phyloP scores from a whole-genome alignment of 2,329 filamentous ascomycete genomes.

The Beauveria varroae region DNA sequence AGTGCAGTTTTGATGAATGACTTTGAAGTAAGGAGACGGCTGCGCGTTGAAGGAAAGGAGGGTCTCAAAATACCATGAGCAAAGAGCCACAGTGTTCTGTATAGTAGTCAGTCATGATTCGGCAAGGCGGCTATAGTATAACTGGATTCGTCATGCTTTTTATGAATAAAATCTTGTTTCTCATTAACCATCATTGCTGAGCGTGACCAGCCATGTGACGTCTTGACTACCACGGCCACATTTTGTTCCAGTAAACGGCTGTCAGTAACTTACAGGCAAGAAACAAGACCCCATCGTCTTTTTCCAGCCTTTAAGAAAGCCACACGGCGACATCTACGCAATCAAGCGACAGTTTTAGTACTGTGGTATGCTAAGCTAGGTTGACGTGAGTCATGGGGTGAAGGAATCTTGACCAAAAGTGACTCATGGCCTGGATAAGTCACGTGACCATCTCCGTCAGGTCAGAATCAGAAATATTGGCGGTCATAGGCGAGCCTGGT shows the following conservation, averaged over 20 bases:
- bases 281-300: no score
- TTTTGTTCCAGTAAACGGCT: background rate
- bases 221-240: background rate
- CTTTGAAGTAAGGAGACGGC: background rate
- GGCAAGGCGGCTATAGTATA: background rate
- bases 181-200: background rate
- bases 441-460: no score
- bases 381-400: no score
- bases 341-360: background rate
- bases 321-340: background rate
- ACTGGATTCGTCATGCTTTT: background rate
- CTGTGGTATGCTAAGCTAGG: no score
- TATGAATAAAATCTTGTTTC: background rate
- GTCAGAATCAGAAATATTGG: no score
- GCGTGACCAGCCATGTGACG: background rate
- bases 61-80: background rate
- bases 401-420: no score
- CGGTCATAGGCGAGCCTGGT: no score
- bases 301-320: no score
- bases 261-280: no score
- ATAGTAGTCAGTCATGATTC: slow-evolving; percentile 7
- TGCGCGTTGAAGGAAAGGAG: background rate
- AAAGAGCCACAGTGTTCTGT: slow-evolving; percentile 1
- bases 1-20: background rate
- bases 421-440: no score